A percentile compares a stretch with the other conserved stretches of the same genome.
These are phyloP conservation scores for Heterococcus sp. DNA, from an alignment of 108 stramenopile species.

Conservation along the genomic window DNA sequence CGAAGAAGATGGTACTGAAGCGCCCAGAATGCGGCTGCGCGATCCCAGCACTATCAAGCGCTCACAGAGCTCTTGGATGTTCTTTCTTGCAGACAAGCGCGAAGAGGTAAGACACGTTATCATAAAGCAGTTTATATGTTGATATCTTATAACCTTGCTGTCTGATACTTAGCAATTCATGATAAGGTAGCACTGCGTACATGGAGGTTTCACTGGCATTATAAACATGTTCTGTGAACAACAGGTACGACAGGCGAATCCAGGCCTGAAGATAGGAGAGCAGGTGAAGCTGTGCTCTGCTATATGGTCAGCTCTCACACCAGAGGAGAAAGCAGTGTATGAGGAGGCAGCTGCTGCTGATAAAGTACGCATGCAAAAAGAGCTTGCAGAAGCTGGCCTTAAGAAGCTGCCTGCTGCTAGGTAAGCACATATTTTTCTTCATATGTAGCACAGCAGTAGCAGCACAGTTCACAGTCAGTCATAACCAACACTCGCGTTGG, in stretches of 20 bases:
- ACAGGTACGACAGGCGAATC: background rate
- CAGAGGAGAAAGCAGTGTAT: background rate
- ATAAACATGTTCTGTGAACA: too few species aligned
- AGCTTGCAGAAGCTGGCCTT: constrained; percentile 27
- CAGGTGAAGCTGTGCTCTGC: background rate
- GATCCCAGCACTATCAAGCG: constrained; percentile 25
- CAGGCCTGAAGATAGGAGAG: background rate
- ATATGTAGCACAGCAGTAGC: too few species aligned
- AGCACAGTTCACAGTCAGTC: too few species aligned
- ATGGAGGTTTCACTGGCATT: too few species aligned
- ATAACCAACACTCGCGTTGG: too few species aligned
- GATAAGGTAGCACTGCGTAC: background rate
- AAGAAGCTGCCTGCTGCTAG: constrained; percentile 21
- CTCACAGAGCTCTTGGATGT: constrained; percentile 39
- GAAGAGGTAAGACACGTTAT: constrained; percentile 21
- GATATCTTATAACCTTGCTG: background rate
- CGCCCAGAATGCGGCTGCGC: background rate
- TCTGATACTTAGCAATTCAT: background rate
- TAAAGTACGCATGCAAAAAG: constrained; percentile 34
- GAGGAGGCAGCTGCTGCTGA: constrained; percentile 17
- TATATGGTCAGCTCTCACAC: background rate
- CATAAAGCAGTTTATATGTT: background rate
- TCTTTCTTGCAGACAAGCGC: constrained; percentile 40
- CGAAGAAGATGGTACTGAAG: background rate
- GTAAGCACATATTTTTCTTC: too few species aligned